Base-by-base conservation (phyloP, 768 basidiomycete genomes). In the Neoboletus magnificus region DNA sequence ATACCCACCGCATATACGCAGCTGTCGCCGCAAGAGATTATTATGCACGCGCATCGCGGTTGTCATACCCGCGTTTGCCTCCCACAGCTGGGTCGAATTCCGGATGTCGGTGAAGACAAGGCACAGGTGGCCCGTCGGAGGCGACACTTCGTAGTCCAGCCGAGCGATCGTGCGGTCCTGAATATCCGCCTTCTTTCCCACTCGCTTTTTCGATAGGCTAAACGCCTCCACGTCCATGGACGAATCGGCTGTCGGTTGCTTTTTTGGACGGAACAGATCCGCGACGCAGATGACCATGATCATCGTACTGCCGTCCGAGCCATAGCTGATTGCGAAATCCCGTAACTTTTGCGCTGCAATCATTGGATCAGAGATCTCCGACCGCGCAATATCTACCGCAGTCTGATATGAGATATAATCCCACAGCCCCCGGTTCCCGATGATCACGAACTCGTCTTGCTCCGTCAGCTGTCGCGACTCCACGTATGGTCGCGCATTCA, bases 61-160 rank as follows among this genome's bases (percentile, higher is more conserved):
- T 22, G 89, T 85, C 95, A 98, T 99, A 4, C 95, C 94, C 0
- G 89, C 83, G 64, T 98, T 98, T 40, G 84, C 86, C 64, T 99
- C 97, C 96, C 96, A 99, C 0, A 98, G 76, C 58, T 90, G 87
- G 0, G 97, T 98, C 54, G 97, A 98, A 64, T 98, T 98, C 32
- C 90, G 84, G 62, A 99, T 98, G 74, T 98, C 97, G 18, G 96
- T 99, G 75, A 99, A 99, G 32, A 94, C 96, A 50, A 99, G 80
- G 18, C 94, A 91, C 45, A 99, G 74, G 64, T 91, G 87, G 0
- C 96, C 97, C 4, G 74, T 80, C 0, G 97, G 97, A 0, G 97
- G 83, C 2, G 86, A 77, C 47, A 97, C 87, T 66, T 95, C 95
- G 33, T 79, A 79, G 42, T 83, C 84, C 29, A 97, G 76, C 51